Evolutionary conservation across 805 yeast genomes (phyloP).

Genomic region (Metschnikowia peoriensis): DNA sequence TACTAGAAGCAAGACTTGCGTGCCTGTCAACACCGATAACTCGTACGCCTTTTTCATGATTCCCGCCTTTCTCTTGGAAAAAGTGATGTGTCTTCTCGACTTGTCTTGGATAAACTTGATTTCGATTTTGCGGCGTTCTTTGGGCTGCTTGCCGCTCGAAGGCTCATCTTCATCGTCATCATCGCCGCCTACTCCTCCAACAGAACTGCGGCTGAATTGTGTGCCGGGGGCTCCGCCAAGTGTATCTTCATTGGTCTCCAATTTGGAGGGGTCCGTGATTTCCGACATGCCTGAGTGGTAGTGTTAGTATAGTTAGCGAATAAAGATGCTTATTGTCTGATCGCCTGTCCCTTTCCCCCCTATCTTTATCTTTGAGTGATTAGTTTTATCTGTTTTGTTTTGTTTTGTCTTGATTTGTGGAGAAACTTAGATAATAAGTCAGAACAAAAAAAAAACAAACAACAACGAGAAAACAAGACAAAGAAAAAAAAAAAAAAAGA

Average conservation of each 20-base stretch:
- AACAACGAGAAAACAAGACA: too few species aligned
- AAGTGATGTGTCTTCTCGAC: constrained; percentile 96
- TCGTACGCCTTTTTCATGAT: constrained; percentile 99
- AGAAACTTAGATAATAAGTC: neutral
- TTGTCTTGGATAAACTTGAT: constrained; percentile 97
- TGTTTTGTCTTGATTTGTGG: neutral
- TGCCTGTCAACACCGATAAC: constrained; percentile 92
- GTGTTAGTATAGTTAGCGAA: constrained; percentile 3
- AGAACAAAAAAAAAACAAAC: neutral
- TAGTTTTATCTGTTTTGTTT: neutral
- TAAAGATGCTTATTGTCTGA: too few species aligned
- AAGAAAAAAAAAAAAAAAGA: too few species aligned
- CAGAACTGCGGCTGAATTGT: constrained; percentile 22
- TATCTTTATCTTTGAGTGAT: neutral
- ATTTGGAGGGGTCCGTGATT: constrained; percentile 36
- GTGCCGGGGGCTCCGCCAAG: constrained; percentile 23
- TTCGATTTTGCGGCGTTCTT: constrained; percentile 84
- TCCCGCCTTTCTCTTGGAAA: constrained; percentile 97
- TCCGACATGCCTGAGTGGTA: constrained; percentile 32
- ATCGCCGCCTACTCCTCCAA: constrained; percentile 31
- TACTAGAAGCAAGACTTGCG: constrained; percentile 90
- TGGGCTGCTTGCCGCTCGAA: constrained; percentile 46
- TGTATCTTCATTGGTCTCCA: constrained; percentile 31
- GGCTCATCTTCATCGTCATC: constrained; percentile 54
- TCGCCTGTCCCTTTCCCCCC: too few species aligned